Conservation (phyloP, 805 yeast genomes). For the Pichia californica region DNA sequence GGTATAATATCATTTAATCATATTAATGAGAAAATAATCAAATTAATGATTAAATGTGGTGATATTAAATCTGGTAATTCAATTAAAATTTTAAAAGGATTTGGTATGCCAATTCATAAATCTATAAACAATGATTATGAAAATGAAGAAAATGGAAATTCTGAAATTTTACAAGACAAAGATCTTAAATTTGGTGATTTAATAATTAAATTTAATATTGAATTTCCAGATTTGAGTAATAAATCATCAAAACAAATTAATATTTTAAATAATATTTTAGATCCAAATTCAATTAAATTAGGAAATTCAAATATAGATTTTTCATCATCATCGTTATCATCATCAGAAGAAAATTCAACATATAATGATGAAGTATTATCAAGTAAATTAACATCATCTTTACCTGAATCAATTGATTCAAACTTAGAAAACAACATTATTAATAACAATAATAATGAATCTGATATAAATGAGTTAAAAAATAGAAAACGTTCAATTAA, state of each 20-base stretch:
- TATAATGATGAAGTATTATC: no score
- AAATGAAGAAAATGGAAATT: not conserved
- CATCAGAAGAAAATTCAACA: no score
- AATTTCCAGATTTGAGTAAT: conserved; percentile 45
- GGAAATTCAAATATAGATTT: not conserved
- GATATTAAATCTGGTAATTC: conserved; percentile 47
- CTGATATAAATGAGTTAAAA: no score
- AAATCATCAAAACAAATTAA: conserved; percentile 32
- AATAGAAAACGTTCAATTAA: no score
- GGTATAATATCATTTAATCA: conserved; percentile 28
- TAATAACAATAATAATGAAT: no score
- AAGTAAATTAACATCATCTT: no score
- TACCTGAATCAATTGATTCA: no score
- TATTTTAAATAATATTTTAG: conserved; percentile 16
- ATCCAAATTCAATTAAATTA: conserved; percentile 6
- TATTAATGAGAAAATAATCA: conserved; percentile 31
- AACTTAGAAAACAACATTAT: no score
- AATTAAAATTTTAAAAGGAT: conserved; percentile 32
- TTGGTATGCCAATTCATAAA: conserved; percentile 55
- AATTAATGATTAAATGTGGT: conserved; percentile 39
- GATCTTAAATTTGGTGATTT: conserved; percentile 41
- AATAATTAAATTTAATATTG: conserved; percentile 50
- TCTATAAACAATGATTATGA: not conserved
- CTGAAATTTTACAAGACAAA: conserved; percentile 5
- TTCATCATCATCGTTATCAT: not conserved